Conservation (phyloP, 768 basidiomycete genomes). For the Obba rivulosa region DNA sequence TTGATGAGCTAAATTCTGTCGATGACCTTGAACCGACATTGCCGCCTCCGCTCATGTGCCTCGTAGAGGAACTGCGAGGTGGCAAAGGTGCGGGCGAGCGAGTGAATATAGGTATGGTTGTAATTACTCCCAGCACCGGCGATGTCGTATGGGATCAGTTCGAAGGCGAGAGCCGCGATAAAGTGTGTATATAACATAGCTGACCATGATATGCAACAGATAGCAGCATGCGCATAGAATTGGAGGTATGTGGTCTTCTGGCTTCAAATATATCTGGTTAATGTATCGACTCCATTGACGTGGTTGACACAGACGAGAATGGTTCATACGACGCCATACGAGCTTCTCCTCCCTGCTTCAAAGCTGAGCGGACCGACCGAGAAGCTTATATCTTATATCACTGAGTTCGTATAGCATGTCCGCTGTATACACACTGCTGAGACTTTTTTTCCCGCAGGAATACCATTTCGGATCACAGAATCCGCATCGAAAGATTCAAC, state of each 20-base stretch:
- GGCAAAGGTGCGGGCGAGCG: constrained; percentile 39
- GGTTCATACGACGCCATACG: constrained; percentile 78
- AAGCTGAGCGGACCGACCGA: constrained; percentile 65
- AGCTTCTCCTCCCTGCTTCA: constrained; percentile 61
- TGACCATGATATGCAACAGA: constrained; percentile 38
- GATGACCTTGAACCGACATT: constrained; percentile 53
- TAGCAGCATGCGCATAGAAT: constrained; percentile 78
- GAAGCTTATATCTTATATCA: constrained; percentile 69
- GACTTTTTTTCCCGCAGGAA: constrained; percentile 4
- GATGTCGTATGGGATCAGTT: constrained; percentile 94
- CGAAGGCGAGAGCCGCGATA: constrained; percentile 49
- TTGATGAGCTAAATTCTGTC: constrained; percentile 70
- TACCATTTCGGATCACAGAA: constrained; percentile 28
- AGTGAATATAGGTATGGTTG: constrained; percentile 62
- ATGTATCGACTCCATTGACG: constrained; percentile 7
- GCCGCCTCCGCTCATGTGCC: constrained; percentile 69
- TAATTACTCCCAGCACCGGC: constrained; percentile 82
- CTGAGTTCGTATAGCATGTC: constrained; percentile 40
- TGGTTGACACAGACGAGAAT: constrained; percentile 62
- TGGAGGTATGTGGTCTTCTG: constrained; percentile 64
- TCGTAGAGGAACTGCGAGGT: constrained; percentile 53
- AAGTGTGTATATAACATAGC: background rate
- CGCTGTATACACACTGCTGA: background rate
- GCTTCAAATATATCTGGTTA: too few species aligned
- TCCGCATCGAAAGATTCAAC: constrained; percentile 61